Evolutionary conservation across 495 filamentous ascomycete species (phyloP).

Genomic region (Lasiosphaeria miniovina): DNA sequence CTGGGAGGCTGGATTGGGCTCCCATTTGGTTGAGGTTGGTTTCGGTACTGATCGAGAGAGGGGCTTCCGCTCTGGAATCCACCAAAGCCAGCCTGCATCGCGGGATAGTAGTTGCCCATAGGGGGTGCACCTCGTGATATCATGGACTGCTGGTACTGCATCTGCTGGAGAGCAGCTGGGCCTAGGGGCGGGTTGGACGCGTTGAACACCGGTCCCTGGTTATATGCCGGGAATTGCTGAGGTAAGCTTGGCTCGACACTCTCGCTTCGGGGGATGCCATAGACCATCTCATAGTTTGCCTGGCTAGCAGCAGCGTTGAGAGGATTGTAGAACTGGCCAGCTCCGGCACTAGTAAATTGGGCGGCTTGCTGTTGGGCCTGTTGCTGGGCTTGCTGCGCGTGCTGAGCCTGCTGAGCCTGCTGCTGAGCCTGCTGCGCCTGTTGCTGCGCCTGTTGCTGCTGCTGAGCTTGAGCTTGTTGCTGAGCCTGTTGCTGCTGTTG

Average conservation of each 20-base stretch:
- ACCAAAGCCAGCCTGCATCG: conserved; percentile 46
- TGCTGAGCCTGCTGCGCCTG: conserved; percentile 25
- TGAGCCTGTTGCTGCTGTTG: conserved; percentile 19
- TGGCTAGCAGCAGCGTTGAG: conserved; percentile 30
- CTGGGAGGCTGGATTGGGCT: conserved; percentile 45
- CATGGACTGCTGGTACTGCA: conserved; percentile 60
- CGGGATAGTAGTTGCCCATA: conserved; percentile 51
- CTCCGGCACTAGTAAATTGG: conserved; percentile 22
- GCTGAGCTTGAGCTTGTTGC: conserved; percentile 19
- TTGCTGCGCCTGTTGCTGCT: conserved; percentile 26
- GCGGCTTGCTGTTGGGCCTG: conserved; percentile 24
- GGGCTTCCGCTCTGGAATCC: conserved; percentile 46
- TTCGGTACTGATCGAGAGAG: conserved; percentile 48
- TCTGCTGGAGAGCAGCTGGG: conserved; percentile 49
- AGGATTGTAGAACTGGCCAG: conserved; percentile 44
- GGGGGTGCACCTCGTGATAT: conserved; percentile 50
- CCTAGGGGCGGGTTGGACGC: conserved; percentile 45
- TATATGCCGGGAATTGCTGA: conserved; percentile 51
- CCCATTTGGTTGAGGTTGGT: conserved; percentile 39
- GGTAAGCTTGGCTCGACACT: conserved; percentile 55
- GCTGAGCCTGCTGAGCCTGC: conserved; percentile 24
- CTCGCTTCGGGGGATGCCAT: conserved; percentile 52
- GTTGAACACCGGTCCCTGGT: conserved; percentile 50
- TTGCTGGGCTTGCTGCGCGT: conserved; percentile 29
- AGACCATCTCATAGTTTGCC: conserved; percentile 46